Conservation (phyloP, 2,329 filamentous ascomycete species). For the Verticillium nonalfalfae region DNA sequence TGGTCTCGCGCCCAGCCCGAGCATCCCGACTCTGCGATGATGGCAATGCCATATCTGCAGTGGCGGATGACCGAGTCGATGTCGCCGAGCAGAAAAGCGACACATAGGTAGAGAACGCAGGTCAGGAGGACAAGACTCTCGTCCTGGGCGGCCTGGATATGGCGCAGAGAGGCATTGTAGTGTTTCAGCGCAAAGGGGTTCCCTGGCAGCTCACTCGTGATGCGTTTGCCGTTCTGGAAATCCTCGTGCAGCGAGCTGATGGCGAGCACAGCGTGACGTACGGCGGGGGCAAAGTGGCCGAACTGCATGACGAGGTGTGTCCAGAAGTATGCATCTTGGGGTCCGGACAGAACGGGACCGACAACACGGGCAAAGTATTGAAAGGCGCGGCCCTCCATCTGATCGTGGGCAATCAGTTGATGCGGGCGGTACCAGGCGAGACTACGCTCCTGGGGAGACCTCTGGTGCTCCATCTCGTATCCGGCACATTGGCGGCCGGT, state of each 20-base stretch:
- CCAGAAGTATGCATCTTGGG: conserved; percentile 29
- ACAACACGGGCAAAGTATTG: conserved; percentile 8
- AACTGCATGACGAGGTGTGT: conserved; percentile 37
- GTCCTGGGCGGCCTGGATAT: conserved; percentile 17
- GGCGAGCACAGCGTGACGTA: conserved; percentile 42
- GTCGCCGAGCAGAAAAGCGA: conserved; percentile 47
- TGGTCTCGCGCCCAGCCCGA: neutral
- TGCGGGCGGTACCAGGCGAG: conserved; percentile 10
- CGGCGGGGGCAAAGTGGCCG: conserved; percentile 34
- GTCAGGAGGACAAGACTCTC: conserved; percentile 29
- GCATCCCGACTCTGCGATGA: neutral
- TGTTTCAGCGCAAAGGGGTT: conserved; percentile 16
- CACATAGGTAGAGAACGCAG: conserved; percentile 44
- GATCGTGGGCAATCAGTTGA: conserved; percentile 9
- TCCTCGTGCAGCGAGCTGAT: conserved; percentile 39
- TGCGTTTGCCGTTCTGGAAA: conserved; percentile 6
- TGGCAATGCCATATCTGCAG: conserved; percentile 3
- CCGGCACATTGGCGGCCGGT: conserved; percentile 40
- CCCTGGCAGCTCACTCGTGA: conserved; percentile 4
- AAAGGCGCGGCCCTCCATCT: conserved; percentile 9
- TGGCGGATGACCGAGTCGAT: conserved; percentile 30
- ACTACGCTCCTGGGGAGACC: conserved; percentile 2
- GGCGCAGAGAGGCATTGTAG: conserved; percentile 17
- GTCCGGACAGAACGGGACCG: conserved; percentile 4
- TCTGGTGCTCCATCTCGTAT: neutral